phyloP scores from a whole-genome alignment of 2,329 filamentous ascomycete genomes.

The Hymenotorrendiella dingleyae region DNA sequence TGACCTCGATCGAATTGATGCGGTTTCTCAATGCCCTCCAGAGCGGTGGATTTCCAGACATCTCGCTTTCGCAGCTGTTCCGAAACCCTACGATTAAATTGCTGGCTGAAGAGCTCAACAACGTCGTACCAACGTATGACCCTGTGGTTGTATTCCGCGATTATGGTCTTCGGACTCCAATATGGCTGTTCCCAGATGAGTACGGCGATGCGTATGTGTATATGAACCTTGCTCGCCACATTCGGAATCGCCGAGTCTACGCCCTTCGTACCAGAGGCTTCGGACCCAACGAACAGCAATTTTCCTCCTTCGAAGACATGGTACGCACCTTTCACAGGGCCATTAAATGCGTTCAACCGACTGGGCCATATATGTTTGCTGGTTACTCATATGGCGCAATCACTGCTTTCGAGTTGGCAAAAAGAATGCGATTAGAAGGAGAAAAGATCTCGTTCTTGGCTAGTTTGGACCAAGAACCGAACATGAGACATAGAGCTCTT shows the following conservation, averaged over 20 bases:
- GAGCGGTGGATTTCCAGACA: neutral
- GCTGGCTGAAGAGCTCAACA: neutral
- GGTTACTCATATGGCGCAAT: constrained; percentile 46
- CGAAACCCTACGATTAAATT: neutral
- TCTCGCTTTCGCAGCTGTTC: neutral
- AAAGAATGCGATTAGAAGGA: constrained; percentile 36
- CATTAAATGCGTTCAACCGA: constrained; percentile 39
- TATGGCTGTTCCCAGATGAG: constrained; percentile 38
- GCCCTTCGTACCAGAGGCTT: constrained; percentile 37
- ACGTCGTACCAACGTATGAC: constrained; percentile 24
- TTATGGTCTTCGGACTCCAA: constrained; percentile 32
- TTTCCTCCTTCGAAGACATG: constrained; percentile 35
- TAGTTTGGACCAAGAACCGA: constrained; percentile 41
- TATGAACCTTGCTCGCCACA: constrained; percentile 33
- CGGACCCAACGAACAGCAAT: constrained; percentile 32
- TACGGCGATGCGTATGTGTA: constrained; percentile 39
- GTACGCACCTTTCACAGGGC: constrained; percentile 35
- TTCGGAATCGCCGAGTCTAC: constrained; percentile 40
- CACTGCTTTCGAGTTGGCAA: constrained; percentile 45
- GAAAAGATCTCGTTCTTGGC: constrained; percentile 38
- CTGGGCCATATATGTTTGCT: constrained; percentile 45
- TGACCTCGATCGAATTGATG: constrained; percentile 24
- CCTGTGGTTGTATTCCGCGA: constrained; percentile 32
- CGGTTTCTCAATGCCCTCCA: neutral
- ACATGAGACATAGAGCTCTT: constrained; percentile 33